A percentile compares a stretch with the other conserved stretches of the same genome.
Evolutionary conservation across 1,139 yeast species (phyloP).

Genomic region (Saccharomyces hybrid): DNA sequence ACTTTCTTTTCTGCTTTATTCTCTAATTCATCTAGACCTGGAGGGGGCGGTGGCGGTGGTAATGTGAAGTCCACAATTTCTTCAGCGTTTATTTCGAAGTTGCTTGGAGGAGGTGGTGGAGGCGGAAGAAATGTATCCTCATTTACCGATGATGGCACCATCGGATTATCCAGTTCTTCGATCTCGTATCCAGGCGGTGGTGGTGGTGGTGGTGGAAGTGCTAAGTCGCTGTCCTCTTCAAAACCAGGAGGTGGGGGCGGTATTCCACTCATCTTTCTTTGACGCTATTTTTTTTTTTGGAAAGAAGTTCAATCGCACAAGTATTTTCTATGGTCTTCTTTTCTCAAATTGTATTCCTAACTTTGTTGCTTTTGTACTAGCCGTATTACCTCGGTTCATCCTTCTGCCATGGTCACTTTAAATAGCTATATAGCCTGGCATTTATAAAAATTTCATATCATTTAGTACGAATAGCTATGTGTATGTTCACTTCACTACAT

Average conservation of each 20-base stretch:
- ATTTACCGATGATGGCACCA: background rate
- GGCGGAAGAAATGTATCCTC: slow-evolving; percentile 1
- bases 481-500: background rate
- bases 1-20: background rate
- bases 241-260: slow-evolving; percentile 9
- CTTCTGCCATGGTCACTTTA: background rate
- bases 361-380: background rate
- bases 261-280: slow-evolving; percentile 2
- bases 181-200: slow-evolving; percentile 12
- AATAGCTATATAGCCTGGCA: background rate
- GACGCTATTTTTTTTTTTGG: background rate
- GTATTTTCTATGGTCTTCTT: background rate
- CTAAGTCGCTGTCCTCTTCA: slow-evolving; percentile 2
- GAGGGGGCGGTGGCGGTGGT: slow-evolving; percentile 24
- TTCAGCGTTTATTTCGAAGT: background rate
- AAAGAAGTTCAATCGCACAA: background rate
- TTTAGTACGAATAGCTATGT: background rate
- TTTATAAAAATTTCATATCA: background rate
- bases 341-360: background rate
- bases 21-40: slow-evolving; percentile 8
- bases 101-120: slow-evolving; percentile 4
- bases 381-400: background rate
- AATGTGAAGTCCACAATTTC: background rate
- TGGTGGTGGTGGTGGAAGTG: slow-evolving; percentile 9
- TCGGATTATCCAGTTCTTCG: background rate